Conservation (phyloP, 1,139 yeast species). For the Wickerhamomyces sp. region DNA sequence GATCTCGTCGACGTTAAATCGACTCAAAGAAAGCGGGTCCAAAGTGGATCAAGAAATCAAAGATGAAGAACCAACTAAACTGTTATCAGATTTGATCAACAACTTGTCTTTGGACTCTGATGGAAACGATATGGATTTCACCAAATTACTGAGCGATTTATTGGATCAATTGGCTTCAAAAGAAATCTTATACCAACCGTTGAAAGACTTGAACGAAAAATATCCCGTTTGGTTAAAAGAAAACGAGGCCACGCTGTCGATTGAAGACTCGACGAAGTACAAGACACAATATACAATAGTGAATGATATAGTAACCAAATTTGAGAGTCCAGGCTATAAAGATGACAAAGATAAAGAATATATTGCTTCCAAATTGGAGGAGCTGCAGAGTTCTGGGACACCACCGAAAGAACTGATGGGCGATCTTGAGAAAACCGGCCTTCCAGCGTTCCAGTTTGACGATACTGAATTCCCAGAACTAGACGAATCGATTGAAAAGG, state of each 20-base stretch:
- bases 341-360: slow-evolving; percentile 47
- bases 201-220: slow-evolving; percentile 72
- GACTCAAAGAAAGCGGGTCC: slow-evolving; percentile 67
- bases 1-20: slow-evolving; percentile 74
- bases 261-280: slow-evolving; percentile 47
- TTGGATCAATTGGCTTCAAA: slow-evolving; percentile 81
- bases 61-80: slow-evolving; percentile 49
- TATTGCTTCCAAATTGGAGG: slow-evolving; percentile 56
- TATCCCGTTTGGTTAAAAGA: slow-evolving; percentile 41
- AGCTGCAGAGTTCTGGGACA: slow-evolving; percentile 77
- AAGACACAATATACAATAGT: slow-evolving; percentile 52
- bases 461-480: slow-evolving; percentile 44
- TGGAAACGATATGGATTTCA: slow-evolving; percentile 44
- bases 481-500: slow-evolving; percentile 37
- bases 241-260: slow-evolving; percentile 38
- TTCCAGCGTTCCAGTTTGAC: slow-evolving; percentile 46
- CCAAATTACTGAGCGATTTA: slow-evolving; percentile 70
- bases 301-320: slow-evolving; percentile 47
- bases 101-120: slow-evolving; percentile 32
- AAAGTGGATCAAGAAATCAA: slow-evolving; percentile 60
- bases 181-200: slow-evolving; percentile 83
- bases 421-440: slow-evolving; percentile 47
- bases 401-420: slow-evolving; percentile 83
- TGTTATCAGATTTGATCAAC: slow-evolving; percentile 47
- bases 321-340: slow-evolving; percentile 50